Conservation (phyloP, 2,329 filamentous ascomycete genomes). For the Colletotrichum liriopes region DNA sequence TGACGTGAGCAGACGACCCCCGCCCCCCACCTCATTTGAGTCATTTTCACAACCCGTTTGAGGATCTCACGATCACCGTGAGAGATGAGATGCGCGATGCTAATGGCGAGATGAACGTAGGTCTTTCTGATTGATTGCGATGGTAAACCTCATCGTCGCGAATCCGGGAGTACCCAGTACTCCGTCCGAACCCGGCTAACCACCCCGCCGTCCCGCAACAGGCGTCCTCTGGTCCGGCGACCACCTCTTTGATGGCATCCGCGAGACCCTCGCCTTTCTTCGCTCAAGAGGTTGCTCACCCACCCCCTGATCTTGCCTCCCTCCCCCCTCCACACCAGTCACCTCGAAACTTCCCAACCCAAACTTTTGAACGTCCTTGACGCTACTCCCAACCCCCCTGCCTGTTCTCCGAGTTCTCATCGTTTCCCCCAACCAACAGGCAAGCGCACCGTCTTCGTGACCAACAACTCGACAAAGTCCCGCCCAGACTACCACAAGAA, state of each 20-base stretch:
- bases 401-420: constrained; percentile 17
- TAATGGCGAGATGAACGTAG: constrained; percentile 53
- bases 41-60: constrained; percentile 20
- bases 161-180: constrained; percentile 15
- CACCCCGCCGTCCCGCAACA: constrained; percentile 54
- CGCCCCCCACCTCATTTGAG: constrained; percentile 31
- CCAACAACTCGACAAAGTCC: constrained; percentile 99
- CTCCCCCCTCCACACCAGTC: not conserved
- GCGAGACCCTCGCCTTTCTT: constrained; percentile 88
- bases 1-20: constrained; percentile 77
- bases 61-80: constrained; percentile 10
- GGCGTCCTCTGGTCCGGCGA: constrained; percentile 98
- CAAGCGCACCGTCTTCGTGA: constrained; percentile 95
- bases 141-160: constrained; percentile 69
- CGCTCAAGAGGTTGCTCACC: constrained; percentile 78
- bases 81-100: constrained; percentile 41
- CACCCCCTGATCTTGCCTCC: constrained; percentile 9
- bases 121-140: constrained; percentile 95
- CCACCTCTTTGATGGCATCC: constrained; percentile 86
- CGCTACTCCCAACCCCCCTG: not conserved
- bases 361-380: not conserved
- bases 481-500: constrained; percentile 94
- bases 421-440: constrained; percentile 63
- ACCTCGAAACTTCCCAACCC: not conserved
- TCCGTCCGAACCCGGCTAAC: constrained; percentile 17